Conservation (phyloP, 2,329 filamentous ascomycete genomes). For the Botryotinia narcissicola region DNA sequence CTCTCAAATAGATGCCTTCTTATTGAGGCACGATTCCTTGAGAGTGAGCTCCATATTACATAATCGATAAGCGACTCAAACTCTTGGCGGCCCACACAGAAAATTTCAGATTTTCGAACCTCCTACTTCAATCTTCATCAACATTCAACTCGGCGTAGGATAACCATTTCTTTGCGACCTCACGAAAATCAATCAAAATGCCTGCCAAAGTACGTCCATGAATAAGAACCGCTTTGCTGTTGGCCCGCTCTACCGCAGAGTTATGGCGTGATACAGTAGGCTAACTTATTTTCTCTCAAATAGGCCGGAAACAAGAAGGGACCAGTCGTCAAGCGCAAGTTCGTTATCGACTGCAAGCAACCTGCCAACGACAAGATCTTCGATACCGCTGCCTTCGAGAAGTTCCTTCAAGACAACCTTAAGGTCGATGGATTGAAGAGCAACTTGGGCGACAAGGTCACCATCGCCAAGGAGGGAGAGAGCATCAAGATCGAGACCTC, state of each 20-base stretch:
- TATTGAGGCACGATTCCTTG: background rate
- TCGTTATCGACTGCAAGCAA: conserved; percentile 99
- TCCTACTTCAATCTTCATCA: conserved; percentile 19
- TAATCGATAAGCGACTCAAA: conserved; percentile 19
- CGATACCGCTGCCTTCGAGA: conserved; percentile 97
- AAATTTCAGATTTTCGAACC: conserved; percentile 20
- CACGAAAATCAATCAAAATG: conserved; percentile 60
- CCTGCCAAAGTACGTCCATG: conserved; percentile 82
- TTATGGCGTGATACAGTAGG: conserved; percentile 81
- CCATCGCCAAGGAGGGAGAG: conserved; percentile 86
- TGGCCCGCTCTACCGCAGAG: conserved; percentile 55
- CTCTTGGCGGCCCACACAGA: conserved; percentile 30
- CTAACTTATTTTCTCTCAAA: conserved; percentile 65
- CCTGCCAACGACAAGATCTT: conserved; percentile 99
- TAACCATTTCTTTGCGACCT: conserved; percentile 68
- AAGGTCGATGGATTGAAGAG: conserved; percentile 98
- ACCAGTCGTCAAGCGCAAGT: conserved; percentile 42
- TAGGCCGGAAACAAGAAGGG: conserved; percentile 56
- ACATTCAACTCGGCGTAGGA: conserved; percentile 43
- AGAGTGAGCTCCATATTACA: background rate
- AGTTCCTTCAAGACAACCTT: conserved; percentile 99
- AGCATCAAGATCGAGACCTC: conserved; percentile 96
- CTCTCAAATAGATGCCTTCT: background rate
- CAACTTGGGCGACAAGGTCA: conserved; percentile 92
- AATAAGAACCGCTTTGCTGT: conserved; percentile 82